These are phyloP conservation scores for Saccharomyces hybrid DNA, from an alignment of 1,139 yeast species.

Conservation along the genomic window DNA sequence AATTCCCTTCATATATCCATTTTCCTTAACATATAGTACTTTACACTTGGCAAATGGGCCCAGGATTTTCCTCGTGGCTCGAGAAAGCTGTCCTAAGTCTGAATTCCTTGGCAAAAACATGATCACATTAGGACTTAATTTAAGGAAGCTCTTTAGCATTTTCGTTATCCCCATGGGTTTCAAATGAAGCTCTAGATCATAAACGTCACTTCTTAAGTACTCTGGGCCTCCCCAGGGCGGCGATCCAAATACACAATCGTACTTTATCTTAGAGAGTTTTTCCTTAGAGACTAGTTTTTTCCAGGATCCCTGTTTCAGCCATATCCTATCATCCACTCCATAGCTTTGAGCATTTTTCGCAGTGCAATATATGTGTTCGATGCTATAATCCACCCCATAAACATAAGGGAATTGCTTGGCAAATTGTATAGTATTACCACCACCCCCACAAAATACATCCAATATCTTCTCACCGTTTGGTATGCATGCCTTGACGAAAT, in stretches of 20 bases:
- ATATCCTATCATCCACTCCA: slow-evolving; percentile 46
- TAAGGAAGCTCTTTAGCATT: slow-evolving; percentile 39
- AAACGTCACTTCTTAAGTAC: slow-evolving; percentile 42
- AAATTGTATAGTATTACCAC: slow-evolving; percentile 86
- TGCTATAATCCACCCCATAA: slow-evolving; percentile 60
- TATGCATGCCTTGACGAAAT: slow-evolving; percentile 42
- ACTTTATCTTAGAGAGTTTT: slow-evolving; percentile 29
- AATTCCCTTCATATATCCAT: slow-evolving; percentile 47
- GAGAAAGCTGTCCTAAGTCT: slow-evolving; percentile 48
- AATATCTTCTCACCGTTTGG: slow-evolving; percentile 43
- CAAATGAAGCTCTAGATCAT: slow-evolving; percentile 38
- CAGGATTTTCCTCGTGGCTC: slow-evolving; percentile 40
- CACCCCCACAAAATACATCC: slow-evolving; percentile 92
- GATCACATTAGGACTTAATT: slow-evolving; percentile 47
- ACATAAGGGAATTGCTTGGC: slow-evolving; percentile 52
- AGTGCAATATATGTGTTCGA: slow-evolving; percentile 58
- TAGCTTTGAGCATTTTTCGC: slow-evolving; percentile 67
- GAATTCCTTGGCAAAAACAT: slow-evolving; percentile 73
- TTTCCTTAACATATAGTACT: slow-evolving; percentile 39
- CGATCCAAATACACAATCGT: slow-evolving; percentile 69
- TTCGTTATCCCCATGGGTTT: slow-evolving; percentile 46
- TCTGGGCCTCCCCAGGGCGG: slow-evolving; percentile 98
- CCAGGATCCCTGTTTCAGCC: slow-evolving; percentile 53
- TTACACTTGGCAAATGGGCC: slow-evolving; percentile 43
- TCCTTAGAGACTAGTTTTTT: slow-evolving; percentile 31